Evolutionary conservation across 805 yeast species (phyloP).

Genomic region (Tetrapisispora namnaoensis): DNA sequence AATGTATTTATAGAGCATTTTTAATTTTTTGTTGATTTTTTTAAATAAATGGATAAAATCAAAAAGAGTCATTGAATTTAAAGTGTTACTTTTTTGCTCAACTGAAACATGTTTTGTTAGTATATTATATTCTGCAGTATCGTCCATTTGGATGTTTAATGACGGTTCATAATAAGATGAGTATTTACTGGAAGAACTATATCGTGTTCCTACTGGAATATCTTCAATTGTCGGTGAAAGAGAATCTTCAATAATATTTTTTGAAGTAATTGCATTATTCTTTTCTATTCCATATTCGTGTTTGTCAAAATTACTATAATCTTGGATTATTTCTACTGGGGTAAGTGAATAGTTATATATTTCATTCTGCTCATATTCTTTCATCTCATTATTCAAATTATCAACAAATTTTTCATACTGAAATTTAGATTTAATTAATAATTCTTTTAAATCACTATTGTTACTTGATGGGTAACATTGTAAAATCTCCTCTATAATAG

Average conservation of each 20-base stretch:
- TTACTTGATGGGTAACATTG: no score
- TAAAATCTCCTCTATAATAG: conserved; percentile 5
- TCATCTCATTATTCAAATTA: conserved; percentile 11
- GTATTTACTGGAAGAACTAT: not conserved
- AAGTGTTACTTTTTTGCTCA: not conserved
- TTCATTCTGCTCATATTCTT: conserved; percentile 12
- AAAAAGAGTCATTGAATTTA: conserved; percentile 6
- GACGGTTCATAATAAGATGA: not conserved
- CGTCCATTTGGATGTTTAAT: not conserved
- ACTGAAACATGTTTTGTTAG: no score
- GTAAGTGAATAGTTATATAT: conserved; percentile 19
- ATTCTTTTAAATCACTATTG: not conserved
- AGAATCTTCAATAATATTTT: not conserved
- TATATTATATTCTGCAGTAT: not conserved
- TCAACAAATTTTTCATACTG: conserved; percentile 11
- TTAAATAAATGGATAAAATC: conserved; percentile 19
- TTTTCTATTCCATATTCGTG: not conserved
- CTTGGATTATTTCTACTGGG: conserved; percentile 23
- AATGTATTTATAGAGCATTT: conserved; percentile 14
- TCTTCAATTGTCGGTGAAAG: not conserved
- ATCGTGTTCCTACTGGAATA: not conserved
- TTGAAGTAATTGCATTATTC: not conserved
- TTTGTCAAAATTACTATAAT: conserved; percentile 8
- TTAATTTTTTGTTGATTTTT: conserved; percentile 12
- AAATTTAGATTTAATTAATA: not conserved